Evolutionary conservation across 2,329 filamentous ascomycete species (phyloP).

Genomic region (Xylaria hypoxylon): DNA sequence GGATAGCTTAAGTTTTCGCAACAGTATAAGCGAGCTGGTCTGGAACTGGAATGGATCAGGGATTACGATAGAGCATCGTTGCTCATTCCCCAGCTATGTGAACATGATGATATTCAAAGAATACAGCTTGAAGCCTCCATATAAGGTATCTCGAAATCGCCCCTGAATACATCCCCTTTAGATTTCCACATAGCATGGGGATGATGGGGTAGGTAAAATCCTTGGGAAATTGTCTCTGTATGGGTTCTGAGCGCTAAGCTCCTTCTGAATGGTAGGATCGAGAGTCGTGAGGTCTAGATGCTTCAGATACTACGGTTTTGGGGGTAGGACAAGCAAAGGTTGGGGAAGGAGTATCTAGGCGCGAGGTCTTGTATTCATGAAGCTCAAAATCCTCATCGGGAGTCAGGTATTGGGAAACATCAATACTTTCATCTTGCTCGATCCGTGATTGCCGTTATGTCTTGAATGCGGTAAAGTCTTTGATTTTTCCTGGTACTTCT

Average conservation of each 20-base stretch:
- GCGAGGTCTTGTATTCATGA: neutral
- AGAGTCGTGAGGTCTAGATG: neutral
- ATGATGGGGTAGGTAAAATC: neutral
- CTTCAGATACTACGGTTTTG: neutral
- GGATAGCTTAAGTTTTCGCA: neutral
- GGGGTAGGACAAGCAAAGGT: constrained; percentile 1
- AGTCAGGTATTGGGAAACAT: neutral
- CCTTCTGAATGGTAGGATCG: neutral
- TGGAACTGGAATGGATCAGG: neutral
- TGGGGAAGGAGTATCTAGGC: neutral
- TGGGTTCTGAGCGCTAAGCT: neutral
- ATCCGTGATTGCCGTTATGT: too few species aligned
- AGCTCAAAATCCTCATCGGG: neutral
- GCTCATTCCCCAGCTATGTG: neutral
- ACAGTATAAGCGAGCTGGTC: neutral
- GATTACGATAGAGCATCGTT: neutral
- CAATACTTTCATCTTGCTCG: neutral
- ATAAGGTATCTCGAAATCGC: too few species aligned
- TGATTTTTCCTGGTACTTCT: constrained; percentile 7
- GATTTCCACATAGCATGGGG: neutral
- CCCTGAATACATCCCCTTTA: neutral
- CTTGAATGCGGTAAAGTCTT: too few species aligned
- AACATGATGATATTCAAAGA: neutral
- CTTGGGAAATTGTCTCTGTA: neutral
- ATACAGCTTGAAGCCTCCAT: neutral